phyloP scores from a whole-genome alignment of 768 basidiomycete species.

The Sporobolomyces pararoseus region DNA sequence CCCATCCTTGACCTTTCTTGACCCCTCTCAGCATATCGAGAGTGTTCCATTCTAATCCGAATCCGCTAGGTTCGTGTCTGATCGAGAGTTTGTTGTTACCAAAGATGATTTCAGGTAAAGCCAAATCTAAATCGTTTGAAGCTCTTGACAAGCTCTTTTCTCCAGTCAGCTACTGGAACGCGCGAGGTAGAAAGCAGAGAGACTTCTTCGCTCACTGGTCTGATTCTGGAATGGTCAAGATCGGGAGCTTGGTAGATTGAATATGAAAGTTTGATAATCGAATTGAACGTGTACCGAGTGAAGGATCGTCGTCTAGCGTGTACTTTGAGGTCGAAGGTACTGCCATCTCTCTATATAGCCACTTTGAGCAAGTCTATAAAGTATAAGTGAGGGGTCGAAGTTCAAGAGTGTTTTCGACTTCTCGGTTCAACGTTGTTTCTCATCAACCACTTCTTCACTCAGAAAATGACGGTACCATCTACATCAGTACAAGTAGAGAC shows the following conservation, averaged over 20 bases:
- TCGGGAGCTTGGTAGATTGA: conserved; percentile 67
- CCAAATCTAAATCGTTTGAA: conserved; percentile 57
- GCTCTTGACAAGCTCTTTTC: conserved; percentile 42
- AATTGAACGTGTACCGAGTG: conserved; percentile 58
- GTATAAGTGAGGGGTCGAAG: no score
- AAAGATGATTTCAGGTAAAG: conserved; percentile 95
- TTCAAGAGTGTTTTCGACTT: no score
- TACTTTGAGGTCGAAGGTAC: not conserved
- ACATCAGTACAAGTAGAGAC: conserved; percentile 65
- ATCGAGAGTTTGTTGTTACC: conserved; percentile 73
- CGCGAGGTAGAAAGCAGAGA: not conserved
- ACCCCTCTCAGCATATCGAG: conserved; percentile 67
- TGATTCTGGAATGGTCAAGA: conserved; percentile 55
- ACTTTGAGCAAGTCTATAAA: no score
- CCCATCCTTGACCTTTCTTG: conserved; percentile 56
- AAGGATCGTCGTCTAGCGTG: conserved; percentile 8
- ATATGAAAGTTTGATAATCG: conserved; percentile 66
- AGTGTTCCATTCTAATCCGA: conserved; percentile 65
- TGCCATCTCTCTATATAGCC: not conserved
- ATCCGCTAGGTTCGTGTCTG: conserved; percentile 62
- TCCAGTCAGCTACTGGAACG: not conserved
- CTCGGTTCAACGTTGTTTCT: no score
- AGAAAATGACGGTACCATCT: conserved; percentile 22
- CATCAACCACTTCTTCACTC: not conserved
- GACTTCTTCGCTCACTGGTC: conserved; percentile 36